Evolutionary conservation across 345 rosid genomes (phyloP), one percentile per base, ranked within the genome.

Genomic region (Luvunga scandens): DNA sequence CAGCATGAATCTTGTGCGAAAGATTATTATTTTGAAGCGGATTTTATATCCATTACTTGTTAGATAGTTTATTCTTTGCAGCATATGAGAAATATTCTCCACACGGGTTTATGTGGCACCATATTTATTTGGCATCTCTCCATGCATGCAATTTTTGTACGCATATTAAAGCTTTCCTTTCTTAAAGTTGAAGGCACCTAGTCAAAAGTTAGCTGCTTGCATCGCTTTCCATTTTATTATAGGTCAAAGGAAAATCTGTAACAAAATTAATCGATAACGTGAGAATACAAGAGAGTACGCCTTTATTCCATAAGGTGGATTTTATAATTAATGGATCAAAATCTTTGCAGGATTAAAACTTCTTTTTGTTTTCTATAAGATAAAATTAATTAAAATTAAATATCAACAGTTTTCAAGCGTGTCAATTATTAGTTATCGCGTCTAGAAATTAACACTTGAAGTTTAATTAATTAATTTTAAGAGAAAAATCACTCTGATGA

Each of bases 1-100:
- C 14, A n/a, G 27, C 31, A 18, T 64, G 33, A 33, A 36, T 12
- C 57, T 33, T 67, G 36, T n/a, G 8, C 5, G 6, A 21, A 7
- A n/a, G 61, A 13, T 45, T 45, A 12, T 3, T 5, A 55, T 36
- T 75, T 27, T 30, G 21, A 19, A 22, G 16, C 22, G 34, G 38
- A 66, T 4, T 30, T 64, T 14, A 12, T 28, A 75, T 80, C 75
- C 82, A 75, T 80, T 61, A 55, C 79, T 75, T 75, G 75, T 53
- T 36, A 21, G 53, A 7, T 5, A 63, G 75, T 50, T 64, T 62
- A 80, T 80, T 75, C 76, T n/a, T 72, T 30, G 48, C 9, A 12
- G 65, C 22, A 56, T 56, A 56, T 33, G 4, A 56, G 27, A 72
- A 21, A 55, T 21, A 72, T 72, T 31, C 64, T 57, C 28, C 19